Evolutionary conservation across 805 yeast genomes (phyloP).

Genomic region (Debaryomyces tyrocola): DNA sequence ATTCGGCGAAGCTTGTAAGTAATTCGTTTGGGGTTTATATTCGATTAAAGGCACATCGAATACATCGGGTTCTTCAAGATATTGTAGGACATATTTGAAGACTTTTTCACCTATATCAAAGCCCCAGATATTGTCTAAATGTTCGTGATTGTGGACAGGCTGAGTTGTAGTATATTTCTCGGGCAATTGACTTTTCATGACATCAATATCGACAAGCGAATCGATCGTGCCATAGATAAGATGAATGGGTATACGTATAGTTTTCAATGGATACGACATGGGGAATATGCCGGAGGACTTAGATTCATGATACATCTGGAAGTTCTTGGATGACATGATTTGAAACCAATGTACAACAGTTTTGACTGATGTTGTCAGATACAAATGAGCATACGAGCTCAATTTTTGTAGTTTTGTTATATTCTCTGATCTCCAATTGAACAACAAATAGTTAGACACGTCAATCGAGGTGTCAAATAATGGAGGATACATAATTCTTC

Average conservation of each 20-base stretch:
- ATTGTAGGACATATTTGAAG: conserved; percentile 30
- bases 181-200: conserved; percentile 72
- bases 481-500: conserved; percentile 71
- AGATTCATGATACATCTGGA: conserved; percentile 85
- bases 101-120: conserved; percentile 47
- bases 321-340: conserved; percentile 70
- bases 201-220: conserved; percentile 82
- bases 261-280: conserved; percentile 38
- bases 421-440: conserved; percentile 77
- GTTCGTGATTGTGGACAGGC: conserved; percentile 76
- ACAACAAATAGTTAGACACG: conserved; percentile 60
- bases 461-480: conserved; percentile 74
- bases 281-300: conserved; percentile 29
- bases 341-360: conserved; percentile 96
- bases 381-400: conserved; percentile 81
- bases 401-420: conserved; percentile 73
- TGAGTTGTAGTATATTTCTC: conserved; percentile 44
- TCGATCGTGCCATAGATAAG: conserved; percentile 79
- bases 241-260: conserved; percentile 61
- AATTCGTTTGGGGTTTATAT: not conserved
- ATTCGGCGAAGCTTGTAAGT: not conserved
- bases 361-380: conserved; percentile 89
- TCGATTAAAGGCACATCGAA: not conserved
- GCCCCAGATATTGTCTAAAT: conserved; percentile 90
- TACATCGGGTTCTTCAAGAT: conserved; percentile 13